phyloP scores from a whole-genome alignment of 768 basidiomycete species.

The Lepiota brunneoincarnata region DNA sequence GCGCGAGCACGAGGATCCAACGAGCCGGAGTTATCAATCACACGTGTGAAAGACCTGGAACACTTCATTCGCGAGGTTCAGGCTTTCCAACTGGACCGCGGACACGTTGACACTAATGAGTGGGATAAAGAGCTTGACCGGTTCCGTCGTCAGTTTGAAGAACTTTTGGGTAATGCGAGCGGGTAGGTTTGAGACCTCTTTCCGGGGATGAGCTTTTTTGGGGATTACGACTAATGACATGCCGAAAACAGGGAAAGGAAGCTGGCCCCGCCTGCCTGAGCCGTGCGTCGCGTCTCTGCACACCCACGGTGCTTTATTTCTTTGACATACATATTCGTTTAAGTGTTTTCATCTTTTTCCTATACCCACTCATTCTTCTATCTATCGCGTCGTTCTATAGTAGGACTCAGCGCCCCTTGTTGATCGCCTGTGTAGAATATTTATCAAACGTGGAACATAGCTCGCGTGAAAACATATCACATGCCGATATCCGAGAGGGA shows the following conservation, averaged over 20 bases:
- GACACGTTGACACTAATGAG: conserved; percentile 33
- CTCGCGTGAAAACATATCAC: no score
- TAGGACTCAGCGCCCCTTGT: no score
- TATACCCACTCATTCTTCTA: neutral
- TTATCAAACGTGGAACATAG: no score
- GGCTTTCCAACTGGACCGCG: conserved; percentile 58
- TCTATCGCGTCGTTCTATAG: no score
- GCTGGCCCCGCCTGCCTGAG: conserved; percentile 1
- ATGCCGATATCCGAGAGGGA: no score
- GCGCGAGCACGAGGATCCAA: conserved; percentile 67
- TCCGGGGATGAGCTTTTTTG: no score
- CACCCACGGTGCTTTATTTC: neutral
- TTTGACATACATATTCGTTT: neutral
- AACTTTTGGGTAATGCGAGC: conserved; percentile 26
- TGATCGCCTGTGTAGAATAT: no score
- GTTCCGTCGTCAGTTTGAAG: conserved; percentile 25
- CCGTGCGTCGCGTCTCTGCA: neutral
- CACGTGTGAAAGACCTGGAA: conserved; percentile 58
- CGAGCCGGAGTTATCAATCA: conserved; percentile 62
- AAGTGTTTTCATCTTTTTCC: neutral
- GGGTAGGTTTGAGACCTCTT: conserved; percentile 15
- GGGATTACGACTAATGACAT: no score
- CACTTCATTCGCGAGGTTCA: conserved; percentile 63
- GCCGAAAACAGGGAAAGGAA: conserved; percentile 7
- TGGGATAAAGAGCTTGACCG: conserved; percentile 26